phyloP scores from a whole-genome alignment of 2,329 filamentous ascomycete species.

The Ampelomyces quisqualis region DNA sequence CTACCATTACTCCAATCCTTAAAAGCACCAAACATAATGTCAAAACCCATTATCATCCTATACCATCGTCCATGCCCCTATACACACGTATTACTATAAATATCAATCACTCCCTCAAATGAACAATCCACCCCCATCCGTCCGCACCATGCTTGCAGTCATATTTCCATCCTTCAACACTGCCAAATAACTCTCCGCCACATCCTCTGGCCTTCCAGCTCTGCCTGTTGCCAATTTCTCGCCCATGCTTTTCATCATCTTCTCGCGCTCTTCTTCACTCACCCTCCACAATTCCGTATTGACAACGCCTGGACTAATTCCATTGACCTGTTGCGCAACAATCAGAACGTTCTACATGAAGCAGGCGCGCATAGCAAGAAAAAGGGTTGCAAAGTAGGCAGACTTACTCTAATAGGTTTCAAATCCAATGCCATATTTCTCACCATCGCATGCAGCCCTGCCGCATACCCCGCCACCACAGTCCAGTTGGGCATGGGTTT shows the following conservation, averaged over 20 bases:
- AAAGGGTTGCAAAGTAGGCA: not conserved
- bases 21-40: not conserved
- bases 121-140: slow-evolving; percentile 44
- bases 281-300: slow-evolving; percentile 48
- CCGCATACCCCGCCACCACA: slow-evolving; percentile 51
- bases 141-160: slow-evolving; percentile 48
- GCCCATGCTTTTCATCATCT: slow-evolving; percentile 21
- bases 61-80: not conserved
- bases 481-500: slow-evolving; percentile 56
- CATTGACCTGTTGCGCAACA: slow-evolving; percentile 45
- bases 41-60: not conserved
- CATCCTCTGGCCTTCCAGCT: slow-evolving; percentile 33
- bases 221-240: slow-evolving; percentile 29
- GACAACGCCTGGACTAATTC: slow-evolving; percentile 58
- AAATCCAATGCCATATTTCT: slow-evolving; percentile 63
- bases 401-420: slow-evolving; percentile 58
- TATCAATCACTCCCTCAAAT: not conserved
- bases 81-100: not conserved
- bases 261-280: slow-evolving; percentile 28
- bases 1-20: not conserved
- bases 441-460: slow-evolving; percentile 56
- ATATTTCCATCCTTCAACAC: slow-evolving; percentile 51
- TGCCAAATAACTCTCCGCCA: slow-evolving; percentile 51
- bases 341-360: not conserved
- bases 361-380: too few species aligned